These are phyloP conservation scores for Suillus variegatus DNA, from an alignment of 768 basidiomycete species.

Conservation along the genomic window DNA sequence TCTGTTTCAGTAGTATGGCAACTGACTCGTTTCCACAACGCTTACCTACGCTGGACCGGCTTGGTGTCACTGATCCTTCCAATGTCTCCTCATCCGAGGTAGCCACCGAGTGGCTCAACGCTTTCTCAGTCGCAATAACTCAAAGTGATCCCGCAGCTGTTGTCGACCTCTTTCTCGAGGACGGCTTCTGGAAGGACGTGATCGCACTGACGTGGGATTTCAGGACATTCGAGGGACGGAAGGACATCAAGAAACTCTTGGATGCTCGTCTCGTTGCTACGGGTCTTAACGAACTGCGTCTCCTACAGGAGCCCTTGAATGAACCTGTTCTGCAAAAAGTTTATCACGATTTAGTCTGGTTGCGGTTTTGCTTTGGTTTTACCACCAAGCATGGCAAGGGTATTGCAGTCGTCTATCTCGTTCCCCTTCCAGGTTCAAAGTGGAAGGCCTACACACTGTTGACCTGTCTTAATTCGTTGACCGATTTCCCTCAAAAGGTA, in stretches of 20 bases:
- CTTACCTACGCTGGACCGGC: slow-evolving; percentile 29
- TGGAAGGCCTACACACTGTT: slow-evolving; percentile 67
- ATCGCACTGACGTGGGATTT: slow-evolving; percentile 59
- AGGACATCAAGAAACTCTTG: slow-evolving; percentile 41
- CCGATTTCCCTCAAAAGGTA: slow-evolving; percentile 53
- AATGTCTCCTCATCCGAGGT: slow-evolving; percentile 19
- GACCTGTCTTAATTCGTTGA: slow-evolving; percentile 61
- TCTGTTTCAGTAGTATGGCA: neutral
- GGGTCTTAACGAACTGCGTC: slow-evolving; percentile 18
- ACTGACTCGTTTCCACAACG: slow-evolving; percentile 20
- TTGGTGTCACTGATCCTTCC: slow-evolving; percentile 24
- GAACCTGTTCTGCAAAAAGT: slow-evolving; percentile 37
- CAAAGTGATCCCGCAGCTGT: slow-evolving; percentile 19
- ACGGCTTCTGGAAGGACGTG: slow-evolving; percentile 52
- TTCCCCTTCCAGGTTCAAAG: slow-evolving; percentile 39
- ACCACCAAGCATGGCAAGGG: slow-evolving; percentile 49
- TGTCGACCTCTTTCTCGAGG: slow-evolving; percentile 29
- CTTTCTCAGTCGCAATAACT: slow-evolving; percentile 24
- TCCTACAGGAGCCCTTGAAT: slow-evolving; percentile 25
- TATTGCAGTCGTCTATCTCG: slow-evolving; percentile 54
- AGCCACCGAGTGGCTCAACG: slow-evolving; percentile 26
- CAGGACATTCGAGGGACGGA: slow-evolving; percentile 44
- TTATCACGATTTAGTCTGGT: slow-evolving; percentile 58
- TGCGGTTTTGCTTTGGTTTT: slow-evolving; percentile 59
- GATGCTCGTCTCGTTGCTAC: slow-evolving; percentile 37